Evolutionary conservation across 495 filamentous ascomycete genomes (phyloP).

Genomic region (Xylaria telfairii): DNA sequence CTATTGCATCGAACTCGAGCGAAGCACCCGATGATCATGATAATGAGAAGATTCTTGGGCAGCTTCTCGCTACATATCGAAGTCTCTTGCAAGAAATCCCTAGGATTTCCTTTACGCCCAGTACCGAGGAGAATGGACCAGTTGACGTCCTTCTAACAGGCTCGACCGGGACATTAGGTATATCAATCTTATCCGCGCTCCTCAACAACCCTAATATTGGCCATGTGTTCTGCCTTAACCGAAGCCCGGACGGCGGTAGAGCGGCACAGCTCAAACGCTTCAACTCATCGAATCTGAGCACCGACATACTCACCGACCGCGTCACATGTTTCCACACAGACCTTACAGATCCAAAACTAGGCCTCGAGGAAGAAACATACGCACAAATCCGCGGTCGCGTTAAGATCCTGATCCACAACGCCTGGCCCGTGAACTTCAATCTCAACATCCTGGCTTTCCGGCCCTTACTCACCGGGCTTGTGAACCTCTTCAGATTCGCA

Average conservation of each 20-base stretch:
- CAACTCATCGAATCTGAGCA: constrained; percentile 21
- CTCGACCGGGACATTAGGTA: constrained; percentile 62
- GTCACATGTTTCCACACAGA: constrained; percentile 58
- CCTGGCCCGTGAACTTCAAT: constrained; percentile 70
- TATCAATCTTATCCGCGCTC: constrained; percentile 57
- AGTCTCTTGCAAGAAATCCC: constrained; percentile 4
- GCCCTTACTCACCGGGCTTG: constrained; percentile 53
- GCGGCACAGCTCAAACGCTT: constrained; percentile 38
- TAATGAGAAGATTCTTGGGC: neutral
- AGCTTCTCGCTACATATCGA: neutral
- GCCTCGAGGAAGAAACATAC: constrained; percentile 44
- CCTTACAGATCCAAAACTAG: constrained; percentile 49
- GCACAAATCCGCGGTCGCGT: constrained; percentile 31
- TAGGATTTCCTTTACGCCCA: constrained; percentile 26
- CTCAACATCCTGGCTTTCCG: constrained; percentile 58
- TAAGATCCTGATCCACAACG: constrained; percentile 60
- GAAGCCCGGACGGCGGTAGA: constrained; percentile 42
- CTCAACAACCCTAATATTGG: constrained; percentile 39
- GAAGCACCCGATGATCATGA: neutral
- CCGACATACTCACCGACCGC: neutral
- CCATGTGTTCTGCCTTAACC: constrained; percentile 63
- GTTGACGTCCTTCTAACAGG: constrained; percentile 62
- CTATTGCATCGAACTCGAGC: neutral
- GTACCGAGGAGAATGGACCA: constrained; percentile 26
- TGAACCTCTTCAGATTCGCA: constrained; percentile 47